Evolutionary conservation across 176 grass and related monocot genomes (phyloP).

Genomic region (Eleusine coracana): DNA sequence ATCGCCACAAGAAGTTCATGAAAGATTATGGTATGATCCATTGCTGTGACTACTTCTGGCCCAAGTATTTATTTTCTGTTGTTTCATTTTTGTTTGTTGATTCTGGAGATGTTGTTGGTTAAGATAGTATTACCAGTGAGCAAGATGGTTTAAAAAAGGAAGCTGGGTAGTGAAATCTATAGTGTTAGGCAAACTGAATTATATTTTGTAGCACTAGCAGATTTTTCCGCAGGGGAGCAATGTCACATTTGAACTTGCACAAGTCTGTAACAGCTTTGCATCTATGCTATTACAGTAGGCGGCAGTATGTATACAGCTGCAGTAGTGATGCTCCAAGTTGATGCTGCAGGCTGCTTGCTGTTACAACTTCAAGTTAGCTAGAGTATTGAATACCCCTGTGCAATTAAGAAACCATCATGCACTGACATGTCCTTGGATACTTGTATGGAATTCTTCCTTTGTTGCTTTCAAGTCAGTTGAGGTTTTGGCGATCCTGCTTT

Average conservation of each 20-base stretch:
- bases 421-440: neutral
- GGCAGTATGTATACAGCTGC: too few species aligned
- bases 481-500: neutral
- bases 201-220: neutral
- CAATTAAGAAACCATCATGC: neutral
- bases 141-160: neutral
- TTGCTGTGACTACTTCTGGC: neutral
- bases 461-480: neutral
- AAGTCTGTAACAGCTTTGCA: neutral
- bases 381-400: neutral
- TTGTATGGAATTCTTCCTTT: neutral
- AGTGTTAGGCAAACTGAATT: neutral
- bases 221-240: neutral
- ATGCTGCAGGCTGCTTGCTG: neutral
- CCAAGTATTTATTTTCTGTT: neutral
- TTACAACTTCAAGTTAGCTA: neutral
- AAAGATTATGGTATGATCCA: constrained; percentile 64
- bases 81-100: neutral
- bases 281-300: neutral
- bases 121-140: neutral
- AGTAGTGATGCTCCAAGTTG: neutral
- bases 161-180: neutral
- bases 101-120: neutral
- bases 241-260: neutral
- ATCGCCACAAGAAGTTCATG: constrained; percentile 87